A percentile compares a stretch with the other conserved stretches of the same genome.
phyloP scores from a whole-genome alignment of 345 rosid species.

The Erodium maritimum region DNA sequence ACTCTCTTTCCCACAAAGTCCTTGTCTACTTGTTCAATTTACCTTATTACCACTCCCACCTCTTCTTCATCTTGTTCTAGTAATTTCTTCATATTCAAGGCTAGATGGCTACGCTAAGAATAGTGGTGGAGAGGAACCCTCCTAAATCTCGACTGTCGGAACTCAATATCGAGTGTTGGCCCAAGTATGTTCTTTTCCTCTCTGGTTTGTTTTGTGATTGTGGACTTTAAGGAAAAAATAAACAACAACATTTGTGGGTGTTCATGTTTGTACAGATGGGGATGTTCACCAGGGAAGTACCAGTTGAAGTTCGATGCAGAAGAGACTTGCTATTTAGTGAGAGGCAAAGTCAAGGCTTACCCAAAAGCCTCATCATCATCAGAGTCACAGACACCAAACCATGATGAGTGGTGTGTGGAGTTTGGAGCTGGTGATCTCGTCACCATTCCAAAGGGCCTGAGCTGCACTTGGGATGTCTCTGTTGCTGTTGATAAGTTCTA shows the following conservation, averaged over 20 bases:
- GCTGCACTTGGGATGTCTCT: conserved; percentile 90
- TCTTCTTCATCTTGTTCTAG: too few relatives aligned
- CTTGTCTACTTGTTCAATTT: too few relatives aligned
- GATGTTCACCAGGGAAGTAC: conserved; percentile 76
- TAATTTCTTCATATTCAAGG: too few relatives aligned
- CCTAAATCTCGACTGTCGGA: conserved; percentile 53
- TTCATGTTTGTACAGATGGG: conserved; percentile 47
- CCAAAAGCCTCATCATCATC: conserved; percentile 45
- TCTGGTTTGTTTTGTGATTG: neutral
- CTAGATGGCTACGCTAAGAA: conserved; percentile 27
- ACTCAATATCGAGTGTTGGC: conserved; percentile 86
- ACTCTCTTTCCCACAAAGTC: too few relatives aligned
- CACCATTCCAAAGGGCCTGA: conserved; percentile 64
- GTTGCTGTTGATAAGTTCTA: conserved; percentile 76
- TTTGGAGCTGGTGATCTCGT: conserved; percentile 94
- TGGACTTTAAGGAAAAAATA: neutral
- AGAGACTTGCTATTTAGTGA: conserved; percentile 73
- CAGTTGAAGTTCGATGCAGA: conserved; percentile 80
- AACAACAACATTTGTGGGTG: neutral
- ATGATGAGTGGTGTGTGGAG: conserved; percentile 46
- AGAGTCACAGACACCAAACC: too few relatives aligned
- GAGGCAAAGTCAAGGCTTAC: conserved; percentile 70
- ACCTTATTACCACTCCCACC: too few relatives aligned
- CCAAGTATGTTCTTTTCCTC: conserved; percentile 42
- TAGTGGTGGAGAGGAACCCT: conserved; percentile 59